phyloP scores from a whole-genome alignment of 768 basidiomycete species.

The Trametes maxima region DNA sequence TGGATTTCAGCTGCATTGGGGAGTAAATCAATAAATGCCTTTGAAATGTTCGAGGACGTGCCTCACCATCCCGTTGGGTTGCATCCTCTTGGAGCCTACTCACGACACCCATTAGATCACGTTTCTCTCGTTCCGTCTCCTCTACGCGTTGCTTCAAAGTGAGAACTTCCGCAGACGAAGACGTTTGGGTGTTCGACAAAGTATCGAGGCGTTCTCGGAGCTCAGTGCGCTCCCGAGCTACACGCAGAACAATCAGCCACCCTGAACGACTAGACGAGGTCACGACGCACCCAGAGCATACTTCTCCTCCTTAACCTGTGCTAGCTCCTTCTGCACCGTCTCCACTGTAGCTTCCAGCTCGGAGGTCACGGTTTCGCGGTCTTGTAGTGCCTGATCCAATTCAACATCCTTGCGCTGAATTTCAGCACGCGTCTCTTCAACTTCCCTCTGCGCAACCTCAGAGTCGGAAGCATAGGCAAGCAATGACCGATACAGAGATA shows the following conservation, averaged over 20 bases:
- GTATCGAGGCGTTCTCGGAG: slow-evolving; percentile 59
- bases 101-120: slow-evolving; percentile 81
- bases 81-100: slow-evolving; percentile 81
- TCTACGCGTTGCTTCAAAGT: slow-evolving; percentile 61
- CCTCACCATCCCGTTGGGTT: slow-evolving; percentile 71
- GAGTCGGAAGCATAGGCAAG: slow-evolving; percentile 57
- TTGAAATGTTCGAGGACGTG: not conserved
- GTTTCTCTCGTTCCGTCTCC: slow-evolving; percentile 86
- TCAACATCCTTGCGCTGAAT: slow-evolving; percentile 76
- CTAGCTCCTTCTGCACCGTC: slow-evolving; percentile 56
- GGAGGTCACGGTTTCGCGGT: slow-evolving; percentile 62
- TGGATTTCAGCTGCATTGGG: slow-evolving; percentile 64
- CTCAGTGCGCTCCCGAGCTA: slow-evolving; percentile 48
- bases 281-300: slow-evolving; percentile 60
- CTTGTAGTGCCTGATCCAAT: slow-evolving; percentile 81
- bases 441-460: slow-evolving; percentile 58
- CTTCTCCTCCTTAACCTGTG: slow-evolving; percentile 58
- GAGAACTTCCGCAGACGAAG: slow-evolving; percentile 64
- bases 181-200: slow-evolving; percentile 58
- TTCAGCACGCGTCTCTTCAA: slow-evolving; percentile 73
- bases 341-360: slow-evolving; percentile 60
- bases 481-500: slow-evolving; percentile 64
- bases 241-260: slow-evolving; percentile 20
- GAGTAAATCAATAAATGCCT: not conserved
- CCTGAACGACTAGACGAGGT: not conserved